A percentile compares a stretch with the other conserved stretches of the same genome.
Evolutionary conservation across 768 basidiomycete genomes (phyloP).

Genomic region (Boletus subparvulus): DNA sequence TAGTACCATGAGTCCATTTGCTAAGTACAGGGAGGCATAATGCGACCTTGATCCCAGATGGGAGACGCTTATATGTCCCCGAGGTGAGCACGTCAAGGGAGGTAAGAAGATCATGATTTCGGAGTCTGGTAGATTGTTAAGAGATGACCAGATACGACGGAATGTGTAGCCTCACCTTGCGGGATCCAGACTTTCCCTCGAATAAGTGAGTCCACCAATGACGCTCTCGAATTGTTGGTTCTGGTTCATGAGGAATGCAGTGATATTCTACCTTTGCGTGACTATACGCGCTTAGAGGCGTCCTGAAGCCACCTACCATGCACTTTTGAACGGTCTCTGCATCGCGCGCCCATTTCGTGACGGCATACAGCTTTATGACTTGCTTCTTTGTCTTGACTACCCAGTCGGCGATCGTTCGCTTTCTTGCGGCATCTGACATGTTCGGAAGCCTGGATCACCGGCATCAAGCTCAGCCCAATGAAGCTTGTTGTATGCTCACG

Average conservation of each 20-base stretch:
- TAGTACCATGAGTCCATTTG: slow-evolving; percentile 22
- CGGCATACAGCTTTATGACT: slow-evolving; percentile 83
- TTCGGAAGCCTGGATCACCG: slow-evolving; percentile 58
- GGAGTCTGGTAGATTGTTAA: slow-evolving; percentile 50
- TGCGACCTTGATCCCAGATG: slow-evolving; percentile 73
- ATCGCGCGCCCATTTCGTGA: slow-evolving; percentile 85
- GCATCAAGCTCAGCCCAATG: background rate
- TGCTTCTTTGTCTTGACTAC: slow-evolving; percentile 90
- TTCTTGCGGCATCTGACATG: slow-evolving; percentile 79
- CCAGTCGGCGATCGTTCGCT: slow-evolving; percentile 82
- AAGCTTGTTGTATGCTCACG: slow-evolving; percentile 47
- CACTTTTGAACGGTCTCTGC: slow-evolving; percentile 82
- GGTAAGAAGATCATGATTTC: slow-evolving; percentile 92
- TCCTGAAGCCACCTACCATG: slow-evolving; percentile 52
- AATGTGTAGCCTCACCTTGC: slow-evolving; percentile 56
- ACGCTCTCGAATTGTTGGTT: slow-evolving; percentile 80
- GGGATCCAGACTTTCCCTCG: slow-evolving; percentile 68
- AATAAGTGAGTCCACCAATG: slow-evolving; percentile 59
- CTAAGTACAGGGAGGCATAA: slow-evolving; percentile 13
- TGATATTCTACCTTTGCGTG: slow-evolving; percentile 63
- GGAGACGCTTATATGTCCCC: slow-evolving; percentile 83
- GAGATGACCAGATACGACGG: background rate
- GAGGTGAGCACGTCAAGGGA: slow-evolving; percentile 87
- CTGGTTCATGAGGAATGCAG: slow-evolving; percentile 82
- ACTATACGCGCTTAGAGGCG: background rate